These are phyloP conservation scores for Cymbopogon citratus DNA, from an alignment of 176 grass and related monocot species.

Conservation along the genomic window DNA sequence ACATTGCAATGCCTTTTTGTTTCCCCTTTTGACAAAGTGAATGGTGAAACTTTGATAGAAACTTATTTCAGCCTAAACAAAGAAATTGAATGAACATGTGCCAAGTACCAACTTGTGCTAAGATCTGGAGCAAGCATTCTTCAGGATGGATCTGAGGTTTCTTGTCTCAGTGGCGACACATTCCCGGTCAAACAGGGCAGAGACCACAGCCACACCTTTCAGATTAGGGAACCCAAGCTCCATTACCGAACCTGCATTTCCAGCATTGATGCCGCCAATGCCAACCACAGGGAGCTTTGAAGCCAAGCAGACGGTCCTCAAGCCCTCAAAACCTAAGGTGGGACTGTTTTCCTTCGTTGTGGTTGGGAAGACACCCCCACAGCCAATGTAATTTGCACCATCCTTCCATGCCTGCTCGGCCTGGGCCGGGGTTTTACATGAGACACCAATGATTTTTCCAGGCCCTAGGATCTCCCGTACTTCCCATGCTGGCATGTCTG, in stretches of 20 bases:
- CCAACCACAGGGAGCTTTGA: conserved; percentile 83
- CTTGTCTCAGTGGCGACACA: conserved; percentile 50
- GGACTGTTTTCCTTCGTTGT: conserved; percentile 63
- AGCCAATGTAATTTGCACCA: conserved; percentile 79
- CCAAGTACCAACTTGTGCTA: neutral
- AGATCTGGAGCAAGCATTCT: conserved; percentile 10
- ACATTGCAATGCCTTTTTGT: neutral
- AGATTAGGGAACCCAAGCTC: conserved; percentile 49
- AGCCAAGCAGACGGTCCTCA: conserved; percentile 53
- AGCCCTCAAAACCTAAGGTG: conserved; percentile 69
- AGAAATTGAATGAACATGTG: neutral
- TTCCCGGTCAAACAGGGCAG: conserved; percentile 69
- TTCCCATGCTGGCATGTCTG: conserved; percentile 54
- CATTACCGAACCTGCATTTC: conserved; percentile 73
- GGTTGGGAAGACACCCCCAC: conserved; percentile 79
- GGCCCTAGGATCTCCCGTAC: conserved; percentile 58
- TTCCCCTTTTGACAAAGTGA: neutral
- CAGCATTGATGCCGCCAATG: conserved; percentile 66
- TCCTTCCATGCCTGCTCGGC: conserved; percentile 74
- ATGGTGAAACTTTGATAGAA: neutral
- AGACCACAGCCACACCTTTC: conserved; percentile 75
- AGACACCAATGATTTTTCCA: conserved; percentile 78
- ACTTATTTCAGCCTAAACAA: neutral
- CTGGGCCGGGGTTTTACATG: conserved; percentile 72
- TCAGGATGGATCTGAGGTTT: conserved; percentile 55